Conservation (phyloP, 2,329 filamentous ascomycete genomes). For the Triangularia setosa region DNA sequence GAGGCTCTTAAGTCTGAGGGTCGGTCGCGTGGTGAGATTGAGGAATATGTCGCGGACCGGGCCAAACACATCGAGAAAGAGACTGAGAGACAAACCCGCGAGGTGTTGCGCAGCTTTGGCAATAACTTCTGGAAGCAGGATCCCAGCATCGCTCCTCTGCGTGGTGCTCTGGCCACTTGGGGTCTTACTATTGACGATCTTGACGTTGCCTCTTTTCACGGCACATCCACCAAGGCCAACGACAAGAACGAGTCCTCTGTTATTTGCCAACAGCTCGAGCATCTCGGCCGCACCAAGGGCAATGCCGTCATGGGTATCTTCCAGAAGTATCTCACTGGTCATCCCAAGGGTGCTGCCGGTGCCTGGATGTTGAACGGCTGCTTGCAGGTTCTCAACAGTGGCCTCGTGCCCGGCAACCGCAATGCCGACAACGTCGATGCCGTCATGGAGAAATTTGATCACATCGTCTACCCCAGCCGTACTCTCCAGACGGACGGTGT, state of each 20-base stretch:
- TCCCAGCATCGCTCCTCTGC: conserved; percentile 85
- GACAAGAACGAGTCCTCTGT: conserved; percentile 99
- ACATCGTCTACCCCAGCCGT: conserved; percentile 94
- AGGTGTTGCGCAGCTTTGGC: conserved; percentile 85
- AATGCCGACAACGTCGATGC: conserved; percentile 98
- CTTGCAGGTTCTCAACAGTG: conserved; percentile 89
- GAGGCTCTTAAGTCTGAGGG: conserved; percentile 82
- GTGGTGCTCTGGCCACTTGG: conserved; percentile 95
- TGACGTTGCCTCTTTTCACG: conserved; percentile 94
- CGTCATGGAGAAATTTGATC: conserved; percentile 95
- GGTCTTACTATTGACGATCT: conserved; percentile 96
- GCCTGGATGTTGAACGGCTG: conserved; percentile 99
- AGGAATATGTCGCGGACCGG: conserved; percentile 82
- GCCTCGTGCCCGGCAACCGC: conserved; percentile 92
- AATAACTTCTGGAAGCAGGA: conserved; percentile 99
- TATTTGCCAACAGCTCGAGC: conserved; percentile 91
- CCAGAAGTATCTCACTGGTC: conserved; percentile 98
- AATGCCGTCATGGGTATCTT: conserved; percentile 96
- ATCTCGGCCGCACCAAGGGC: conserved; percentile 92
- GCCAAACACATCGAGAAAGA: conserved; percentile 83
- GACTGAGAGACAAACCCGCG: conserved; percentile 85
- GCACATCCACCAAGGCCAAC: conserved; percentile 96
- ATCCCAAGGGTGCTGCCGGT: conserved; percentile 98
- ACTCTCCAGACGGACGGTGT: conserved; percentile 95
- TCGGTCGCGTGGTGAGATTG: conserved; percentile 65